Percentiles rank a stretch among this genome's conserved stretches.
Conservation (phyloP, 306 rosid genomes). For the Gastrolobium bilobum region DNA sequence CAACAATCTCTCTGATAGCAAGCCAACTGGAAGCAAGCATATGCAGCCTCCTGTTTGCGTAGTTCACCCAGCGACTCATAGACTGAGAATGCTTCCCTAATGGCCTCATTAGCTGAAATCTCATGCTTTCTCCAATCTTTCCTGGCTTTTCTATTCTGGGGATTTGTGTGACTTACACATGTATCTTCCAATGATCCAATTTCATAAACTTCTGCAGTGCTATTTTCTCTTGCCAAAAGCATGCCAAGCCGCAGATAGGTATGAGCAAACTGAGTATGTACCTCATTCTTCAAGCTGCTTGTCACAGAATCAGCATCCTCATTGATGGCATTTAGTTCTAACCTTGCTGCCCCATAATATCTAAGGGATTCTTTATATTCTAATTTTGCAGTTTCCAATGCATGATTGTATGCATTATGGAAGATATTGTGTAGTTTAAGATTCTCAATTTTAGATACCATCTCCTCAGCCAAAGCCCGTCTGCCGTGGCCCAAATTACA, state of each 20-base stretch:
- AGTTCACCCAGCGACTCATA: constrained; percentile 90
- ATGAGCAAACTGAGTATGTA: constrained; percentile 85
- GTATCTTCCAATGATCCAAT: constrained; percentile 63
- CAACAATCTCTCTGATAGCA: constrained; percentile 91
- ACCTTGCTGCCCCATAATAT: constrained; percentile 90
- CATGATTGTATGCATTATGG: constrained; percentile 71
- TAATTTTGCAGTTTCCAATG: constrained; percentile 80
- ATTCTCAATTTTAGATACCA: constrained; percentile 73
- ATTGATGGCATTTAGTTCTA: constrained; percentile 65
- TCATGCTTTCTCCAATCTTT: constrained; percentile 77
- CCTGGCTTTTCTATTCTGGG: constrained; percentile 57
- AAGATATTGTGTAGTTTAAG: constrained; percentile 65
- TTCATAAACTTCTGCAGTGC: constrained; percentile 76
- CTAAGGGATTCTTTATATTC: constrained; percentile 88
- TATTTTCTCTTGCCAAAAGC: constrained; percentile 93
- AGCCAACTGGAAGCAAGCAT: constrained; percentile 91
- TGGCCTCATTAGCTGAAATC: constrained; percentile 94
- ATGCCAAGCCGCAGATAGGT: constrained; percentile 95
- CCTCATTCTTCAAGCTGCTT: constrained; percentile 77
- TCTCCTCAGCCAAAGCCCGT: constrained; percentile 91
- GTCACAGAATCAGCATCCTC: constrained; percentile 59
- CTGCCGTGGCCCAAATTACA: constrained; percentile 97
- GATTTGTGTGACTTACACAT: constrained; percentile 45
- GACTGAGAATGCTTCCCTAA: constrained; percentile 84
- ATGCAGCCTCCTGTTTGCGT: constrained; percentile 94